Evolutionary conservation across 2,329 filamentous ascomycete genomes (phyloP).

Genomic region (Colletotrichum eleusines): DNA sequence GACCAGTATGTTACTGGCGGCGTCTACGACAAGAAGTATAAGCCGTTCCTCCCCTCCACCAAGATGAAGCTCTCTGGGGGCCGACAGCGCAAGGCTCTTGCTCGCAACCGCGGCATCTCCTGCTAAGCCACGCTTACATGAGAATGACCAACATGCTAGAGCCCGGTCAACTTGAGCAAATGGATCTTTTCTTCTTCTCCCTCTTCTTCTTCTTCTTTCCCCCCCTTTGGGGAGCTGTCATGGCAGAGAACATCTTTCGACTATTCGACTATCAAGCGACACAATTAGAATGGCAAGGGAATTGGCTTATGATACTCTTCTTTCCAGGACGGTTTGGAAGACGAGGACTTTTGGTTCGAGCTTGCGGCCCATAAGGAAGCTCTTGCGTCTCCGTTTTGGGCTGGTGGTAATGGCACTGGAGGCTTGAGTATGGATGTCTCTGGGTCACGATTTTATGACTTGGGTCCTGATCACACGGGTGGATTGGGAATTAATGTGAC

Average conservation of each 20-base stretch:
- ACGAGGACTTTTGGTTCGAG: background rate
- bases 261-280: background rate
- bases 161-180: slow-evolving; percentile 2
- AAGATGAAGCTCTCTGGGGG: slow-evolving; percentile 31
- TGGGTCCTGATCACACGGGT: background rate
- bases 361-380: background rate
- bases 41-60: slow-evolving; percentile 21
- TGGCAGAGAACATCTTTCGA: background rate
- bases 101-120: slow-evolving; percentile 28
- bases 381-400: background rate
- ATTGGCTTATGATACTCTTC: background rate
- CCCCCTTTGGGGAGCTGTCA: too few species aligned
- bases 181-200: background rate
- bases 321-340: background rate
- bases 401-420: background rate
- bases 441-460: background rate
- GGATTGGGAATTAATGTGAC: background rate
- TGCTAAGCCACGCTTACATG: slow-evolving; percentile 7
- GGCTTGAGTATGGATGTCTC: background rate
- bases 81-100: slow-evolving; percentile 36
- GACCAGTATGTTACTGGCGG: slow-evolving; percentile 10
- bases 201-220: too few species aligned
- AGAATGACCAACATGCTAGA: background rate
- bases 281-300: too few species aligned
- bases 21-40: slow-evolving; percentile 40